Conservation (phyloP, 352 stramenopile genomes). For the Thalassiosira ordinaria region DNA sequence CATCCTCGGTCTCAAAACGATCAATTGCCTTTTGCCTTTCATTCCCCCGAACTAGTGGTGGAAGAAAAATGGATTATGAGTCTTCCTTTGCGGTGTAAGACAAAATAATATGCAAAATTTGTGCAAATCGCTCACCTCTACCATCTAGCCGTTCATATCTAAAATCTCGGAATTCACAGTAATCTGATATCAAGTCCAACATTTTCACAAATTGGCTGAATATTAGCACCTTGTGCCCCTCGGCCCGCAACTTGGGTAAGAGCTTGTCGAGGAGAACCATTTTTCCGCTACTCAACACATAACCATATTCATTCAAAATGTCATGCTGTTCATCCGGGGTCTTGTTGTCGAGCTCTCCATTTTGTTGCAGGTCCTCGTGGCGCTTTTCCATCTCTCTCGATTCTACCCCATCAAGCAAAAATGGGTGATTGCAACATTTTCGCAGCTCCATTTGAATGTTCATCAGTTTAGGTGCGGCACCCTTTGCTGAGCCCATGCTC, state of each 20-base stretch:
- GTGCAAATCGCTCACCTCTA: constrained; percentile 24
- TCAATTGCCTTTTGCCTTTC: constrained; percentile 98
- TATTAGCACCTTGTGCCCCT: constrained; percentile 98
- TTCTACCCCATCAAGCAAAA: constrained; percentile 97
- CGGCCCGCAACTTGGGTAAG: constrained; percentile 94
- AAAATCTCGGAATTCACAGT: constrained; percentile 88
- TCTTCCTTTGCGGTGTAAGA: too few species aligned
- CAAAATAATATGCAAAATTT: neutral
- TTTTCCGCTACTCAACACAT: constrained; percentile 90
- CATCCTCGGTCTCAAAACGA: constrained; percentile 92
- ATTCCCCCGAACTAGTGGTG: constrained; percentile 90
- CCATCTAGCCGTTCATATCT: constrained; percentile 94
- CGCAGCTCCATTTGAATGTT: constrained; percentile 99
- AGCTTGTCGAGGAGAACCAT: constrained; percentile 99
- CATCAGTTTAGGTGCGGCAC: constrained; percentile 91
- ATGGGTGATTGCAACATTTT: constrained; percentile 99
- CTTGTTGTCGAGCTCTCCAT: constrained; percentile 78
- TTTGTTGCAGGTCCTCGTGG: constrained; percentile 76
- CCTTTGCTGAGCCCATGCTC: constrained; percentile 85
- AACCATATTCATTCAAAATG: constrained; percentile 82
- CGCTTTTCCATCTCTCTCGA: constrained; percentile 93
- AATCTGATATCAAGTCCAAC: constrained; percentile 93
- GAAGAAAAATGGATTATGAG: too few species aligned
- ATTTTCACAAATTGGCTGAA: constrained; percentile 99
- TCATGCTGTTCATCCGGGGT: constrained; percentile 81